A percentile compares a stretch with the other conserved stretches of the same genome.
These are phyloP conservation scores for Fomitiporia mediterranea DNA, from an alignment of 1,284 basidiomycete genomes.

Conservation along the genomic window DNA sequence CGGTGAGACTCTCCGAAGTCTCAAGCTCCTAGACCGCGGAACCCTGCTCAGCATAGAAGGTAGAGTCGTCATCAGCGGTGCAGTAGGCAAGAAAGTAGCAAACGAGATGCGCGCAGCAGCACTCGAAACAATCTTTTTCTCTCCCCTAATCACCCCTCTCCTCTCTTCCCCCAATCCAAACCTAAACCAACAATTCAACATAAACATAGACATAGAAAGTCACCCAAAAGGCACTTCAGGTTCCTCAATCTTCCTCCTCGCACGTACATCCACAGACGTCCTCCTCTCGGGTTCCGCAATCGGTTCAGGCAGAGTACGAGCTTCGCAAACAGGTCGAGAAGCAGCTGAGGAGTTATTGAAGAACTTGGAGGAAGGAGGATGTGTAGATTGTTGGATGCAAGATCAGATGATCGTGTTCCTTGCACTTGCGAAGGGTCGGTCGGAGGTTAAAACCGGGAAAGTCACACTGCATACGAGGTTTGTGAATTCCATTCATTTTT, in stretches of 20 bases:
- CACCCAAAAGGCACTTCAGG: conserved; percentile 40
- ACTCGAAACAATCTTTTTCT: not conserved
- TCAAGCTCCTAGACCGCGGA: conserved; percentile 51
- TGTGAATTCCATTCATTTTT: no score
- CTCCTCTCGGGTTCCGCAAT: conserved; percentile 60
- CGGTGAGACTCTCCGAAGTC: conserved; percentile 38
- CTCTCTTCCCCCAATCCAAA: not conserved
- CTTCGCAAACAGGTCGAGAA: conserved; percentile 46
- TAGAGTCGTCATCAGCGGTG: conserved; percentile 54
- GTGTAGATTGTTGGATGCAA: conserved; percentile 61
- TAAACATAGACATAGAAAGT: conserved; percentile 37
- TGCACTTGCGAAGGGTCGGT: conserved; percentile 60
- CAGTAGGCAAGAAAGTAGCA: conserved; percentile 48
- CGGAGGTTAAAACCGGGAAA: conserved; percentile 49
- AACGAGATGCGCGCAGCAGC: conserved; percentile 52
- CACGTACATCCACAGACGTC: conserved; percentile 60
- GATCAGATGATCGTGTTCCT: conserved; percentile 75
- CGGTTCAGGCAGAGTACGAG: conserved; percentile 43
- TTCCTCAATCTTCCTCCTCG: conserved; percentile 68
- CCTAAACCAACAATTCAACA: conserved; percentile 28
- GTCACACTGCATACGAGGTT: conserved; percentile 64
- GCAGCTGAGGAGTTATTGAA: conserved; percentile 53
- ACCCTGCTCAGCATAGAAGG: conserved; percentile 47
- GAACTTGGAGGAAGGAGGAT: conserved; percentile 55
- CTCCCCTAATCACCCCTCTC: no score